These are phyloP conservation scores for Colletotrichum spaethianum DNA, from an alignment of 2,329 filamentous ascomycete genomes.

Conservation along the genomic window DNA sequence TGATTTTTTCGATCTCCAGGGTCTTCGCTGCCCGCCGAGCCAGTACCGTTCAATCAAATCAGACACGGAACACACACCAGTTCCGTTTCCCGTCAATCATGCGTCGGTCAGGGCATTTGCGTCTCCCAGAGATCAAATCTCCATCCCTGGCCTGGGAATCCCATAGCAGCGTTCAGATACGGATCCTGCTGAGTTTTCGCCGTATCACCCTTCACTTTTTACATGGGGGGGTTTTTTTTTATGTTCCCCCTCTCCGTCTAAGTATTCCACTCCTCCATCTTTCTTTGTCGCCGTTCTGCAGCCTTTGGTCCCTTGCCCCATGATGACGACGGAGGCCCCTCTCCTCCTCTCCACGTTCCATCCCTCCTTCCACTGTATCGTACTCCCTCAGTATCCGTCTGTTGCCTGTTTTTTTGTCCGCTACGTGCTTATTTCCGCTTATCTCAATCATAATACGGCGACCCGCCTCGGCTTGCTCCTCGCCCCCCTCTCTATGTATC, in stretches of 20 bases:
- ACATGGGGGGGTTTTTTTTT: no score
- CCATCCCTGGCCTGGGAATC: constrained; percentile 27
- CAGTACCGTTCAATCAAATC: constrained; percentile 22
- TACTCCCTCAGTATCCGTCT: background rate
- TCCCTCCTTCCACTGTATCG: no score
- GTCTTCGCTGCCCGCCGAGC: constrained; percentile 24
- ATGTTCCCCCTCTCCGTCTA: no score
- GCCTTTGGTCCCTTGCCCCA: background rate
- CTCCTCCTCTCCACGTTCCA: background rate
- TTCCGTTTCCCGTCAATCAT: constrained; percentile 38
- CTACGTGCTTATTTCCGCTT: no score
- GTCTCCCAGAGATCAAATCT: constrained; percentile 1
- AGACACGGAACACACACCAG: constrained; percentile 31
- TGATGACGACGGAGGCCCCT: background rate
- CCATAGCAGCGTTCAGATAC: constrained; percentile 18
- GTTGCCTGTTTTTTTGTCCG: background rate
- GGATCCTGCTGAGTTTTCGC: background rate
- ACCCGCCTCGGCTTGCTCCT: no score
- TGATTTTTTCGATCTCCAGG: constrained; percentile 37
- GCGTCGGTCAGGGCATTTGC: constrained; percentile 1
- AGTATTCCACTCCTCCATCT: background rate
- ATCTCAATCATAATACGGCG: no score
- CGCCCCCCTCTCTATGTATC: no score
- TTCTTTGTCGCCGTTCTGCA: background rate
- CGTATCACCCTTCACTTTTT: background rate